Conservation (phyloP, 768 basidiomycete genomes). For the Boletus fagicola region DNA sequence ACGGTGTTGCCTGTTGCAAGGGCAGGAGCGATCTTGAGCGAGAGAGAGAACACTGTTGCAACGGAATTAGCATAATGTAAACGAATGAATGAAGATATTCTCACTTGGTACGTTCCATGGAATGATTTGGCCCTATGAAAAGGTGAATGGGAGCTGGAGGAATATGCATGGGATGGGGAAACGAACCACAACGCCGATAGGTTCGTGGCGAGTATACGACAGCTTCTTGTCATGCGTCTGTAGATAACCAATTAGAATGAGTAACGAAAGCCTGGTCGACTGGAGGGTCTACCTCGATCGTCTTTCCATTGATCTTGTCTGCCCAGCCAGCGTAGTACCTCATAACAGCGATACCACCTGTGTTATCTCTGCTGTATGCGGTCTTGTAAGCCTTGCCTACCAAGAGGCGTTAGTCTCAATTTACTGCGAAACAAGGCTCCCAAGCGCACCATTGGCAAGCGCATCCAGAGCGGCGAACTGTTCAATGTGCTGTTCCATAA, state of each 20-base stretch:
- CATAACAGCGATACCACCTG: neutral
- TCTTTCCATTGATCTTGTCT: slow-evolving; percentile 11
- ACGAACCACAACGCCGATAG: slow-evolving; percentile 13
- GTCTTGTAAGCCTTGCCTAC: slow-evolving; percentile 9
- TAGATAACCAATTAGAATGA: neutral
- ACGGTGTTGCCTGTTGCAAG: slow-evolving; percentile 11
- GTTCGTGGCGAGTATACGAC: slow-evolving; percentile 12
- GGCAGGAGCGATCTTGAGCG: slow-evolving; percentile 9
- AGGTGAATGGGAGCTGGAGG: neutral
- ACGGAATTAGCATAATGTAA: neutral
- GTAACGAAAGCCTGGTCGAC: neutral
- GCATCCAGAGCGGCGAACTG: slow-evolving; percentile 12
- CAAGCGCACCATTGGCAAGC: slow-evolving; percentile 1
- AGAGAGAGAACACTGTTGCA: slow-evolving; percentile 7
- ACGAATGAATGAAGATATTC: neutral
- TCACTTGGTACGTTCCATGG: slow-evolving; percentile 13
- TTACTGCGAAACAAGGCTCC: neutral
- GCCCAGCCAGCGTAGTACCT: slow-evolving; percentile 16
- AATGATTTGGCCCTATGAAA: slow-evolving; percentile 11
- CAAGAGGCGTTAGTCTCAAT: neutral
- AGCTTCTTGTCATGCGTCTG: slow-evolving; percentile 6
- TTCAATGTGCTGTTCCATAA: slow-evolving; percentile 7
- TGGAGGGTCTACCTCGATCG: neutral
- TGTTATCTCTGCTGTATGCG: neutral
- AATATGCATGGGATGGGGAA: neutral